Conservation (phyloP, 495 filamentous ascomycete species). For the Oidiodendron maius region DNA sequence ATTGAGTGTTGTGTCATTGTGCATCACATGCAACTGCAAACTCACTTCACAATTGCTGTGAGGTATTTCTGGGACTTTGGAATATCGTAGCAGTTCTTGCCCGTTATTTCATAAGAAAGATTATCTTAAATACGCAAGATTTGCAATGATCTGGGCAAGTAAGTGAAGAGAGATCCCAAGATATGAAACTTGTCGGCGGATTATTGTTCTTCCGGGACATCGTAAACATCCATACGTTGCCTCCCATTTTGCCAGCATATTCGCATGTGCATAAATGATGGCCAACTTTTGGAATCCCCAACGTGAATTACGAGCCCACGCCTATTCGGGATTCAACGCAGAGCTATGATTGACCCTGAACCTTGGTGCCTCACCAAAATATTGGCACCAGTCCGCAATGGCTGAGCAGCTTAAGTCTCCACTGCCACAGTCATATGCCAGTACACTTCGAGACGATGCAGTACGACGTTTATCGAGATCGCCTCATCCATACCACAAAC, state of each 20-base stretch:
- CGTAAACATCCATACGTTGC: neutral
- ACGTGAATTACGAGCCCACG: neutral
- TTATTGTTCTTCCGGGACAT: neutral
- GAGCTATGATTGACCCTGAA: conserved; percentile 15
- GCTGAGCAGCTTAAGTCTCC: conserved; percentile 15
- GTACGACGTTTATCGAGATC: conserved; percentile 60
- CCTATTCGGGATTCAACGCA: neutral
- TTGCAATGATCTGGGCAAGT: neutral
- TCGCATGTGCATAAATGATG: conserved; percentile 7
- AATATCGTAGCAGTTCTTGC: too few species aligned
- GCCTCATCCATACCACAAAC: conserved; percentile 70
- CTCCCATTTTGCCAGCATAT: neutral
- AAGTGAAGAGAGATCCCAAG: too few species aligned
- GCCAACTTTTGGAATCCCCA: neutral
- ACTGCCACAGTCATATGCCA: conserved; percentile 13
- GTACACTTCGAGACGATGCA: conserved; percentile 20
- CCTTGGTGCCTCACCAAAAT: neutral
- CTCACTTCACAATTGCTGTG: too few species aligned
- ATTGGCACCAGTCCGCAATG: conserved; percentile 14
- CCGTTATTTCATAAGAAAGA: too few species aligned
- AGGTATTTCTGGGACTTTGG: too few species aligned
- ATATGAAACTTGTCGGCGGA: neutral
- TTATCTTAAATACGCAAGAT: neutral
- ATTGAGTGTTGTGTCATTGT: too few species aligned
- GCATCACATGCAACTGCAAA: too few species aligned